Base-by-base conservation (phyloP, 2,329 filamentous ascomycete species). In the Whalleya microplaca region DNA sequence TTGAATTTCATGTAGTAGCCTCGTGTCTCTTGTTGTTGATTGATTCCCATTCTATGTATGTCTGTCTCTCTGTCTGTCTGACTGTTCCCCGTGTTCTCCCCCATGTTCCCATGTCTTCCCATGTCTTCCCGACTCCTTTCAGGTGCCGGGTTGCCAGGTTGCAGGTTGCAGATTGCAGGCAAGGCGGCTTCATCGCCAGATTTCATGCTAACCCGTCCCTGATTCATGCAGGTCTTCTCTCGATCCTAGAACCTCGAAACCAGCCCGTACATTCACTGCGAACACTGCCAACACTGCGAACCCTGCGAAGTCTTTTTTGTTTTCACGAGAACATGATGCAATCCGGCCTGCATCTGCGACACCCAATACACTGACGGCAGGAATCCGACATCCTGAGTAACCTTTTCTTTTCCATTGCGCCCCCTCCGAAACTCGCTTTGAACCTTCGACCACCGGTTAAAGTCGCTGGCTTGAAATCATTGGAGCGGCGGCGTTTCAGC, bases 291-390 rank as follows among this genome's bases (percentile, higher is more conserved):
- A n/a, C n/a, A n/a, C n/a, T n/a, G n/a, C n/a, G n/a, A n/a, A n/a
- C n/a, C n/a, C n/a, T n/a, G n/a, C 58, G 54, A 53, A 63, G 44
- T 50, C 48, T 29, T 53, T 58, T 52, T 56, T 58, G 53, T 45
- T 46, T 56, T 52, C 50, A 44, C 52, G 60, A 65, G 67, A 71
- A 68, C 71, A 77, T 72, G 73, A 77, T 77, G 75, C 75, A 71
- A 75, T 71, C 68, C 71, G 66, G 62, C 66, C 69, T 69, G 66
- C 68, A 65, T 66, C 68, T 73, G 71, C 75, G 71, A 72, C 73
- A 73, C 63, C 70, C 67, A 72, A 71, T 71, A 72, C 69, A 74
- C 67, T 76, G 71, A 75, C 69, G 64, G 68, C 69, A 72, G 61
- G 56, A 55, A 63, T 58, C 62, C 63, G 58, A 61, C 53, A 65